Base-by-base conservation (phyloP, 2,329 filamentous ascomycete genomes). In the Nigrospora sphaerica region DNA sequence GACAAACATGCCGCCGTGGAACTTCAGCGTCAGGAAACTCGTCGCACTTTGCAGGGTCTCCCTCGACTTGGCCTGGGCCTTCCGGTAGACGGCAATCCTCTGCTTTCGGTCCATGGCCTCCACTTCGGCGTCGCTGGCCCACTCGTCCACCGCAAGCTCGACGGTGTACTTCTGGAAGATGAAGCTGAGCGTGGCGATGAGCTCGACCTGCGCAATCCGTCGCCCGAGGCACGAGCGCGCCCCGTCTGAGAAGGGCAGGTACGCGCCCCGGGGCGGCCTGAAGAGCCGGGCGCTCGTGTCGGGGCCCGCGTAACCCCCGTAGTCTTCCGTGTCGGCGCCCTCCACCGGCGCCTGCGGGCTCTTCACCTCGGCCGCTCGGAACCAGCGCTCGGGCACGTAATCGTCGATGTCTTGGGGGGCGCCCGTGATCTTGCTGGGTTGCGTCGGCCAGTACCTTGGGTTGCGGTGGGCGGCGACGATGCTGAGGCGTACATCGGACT, bases 301-400 rank as follows among this genome's bases (percentile, higher is more conserved):
- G 10, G 75, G 70, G n/a, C 76, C 77, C 46, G 72, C 69, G 42
- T 77, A 78, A 3, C 80, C 78, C 46, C 78, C 80, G 49, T 78
- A 74, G 44, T 81, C 75, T 46, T 77, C 78, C 3, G 66, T 66
- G 42, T 75, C 64, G 3, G 67, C 65, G 13, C 66, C 63, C 12
- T 52, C 52, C 6, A 55, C 47, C 3, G 44, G 39, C 12, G 32
- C 35, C 18, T 40, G 38, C 18, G 42, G n/a, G n/a, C 6, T 47
- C 16, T 50, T 40, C 36, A 23, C 31, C 37, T 51, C 50, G 16
- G 52, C 55, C 23, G 58, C 61, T 18, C 69, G 65, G 51, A 88
- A 77, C 87, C 88, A 91, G 38, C 87, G 76, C 62, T 88, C 83
- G 0, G 87, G 86, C 41, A 80, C 70, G 63, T 83, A 92, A 48